Evolutionary conservation across 176 grass and related monocot species (phyloP), one percentile per base, ranked within the genome.

Genomic region (Urochloa ruziziensis): DNA sequence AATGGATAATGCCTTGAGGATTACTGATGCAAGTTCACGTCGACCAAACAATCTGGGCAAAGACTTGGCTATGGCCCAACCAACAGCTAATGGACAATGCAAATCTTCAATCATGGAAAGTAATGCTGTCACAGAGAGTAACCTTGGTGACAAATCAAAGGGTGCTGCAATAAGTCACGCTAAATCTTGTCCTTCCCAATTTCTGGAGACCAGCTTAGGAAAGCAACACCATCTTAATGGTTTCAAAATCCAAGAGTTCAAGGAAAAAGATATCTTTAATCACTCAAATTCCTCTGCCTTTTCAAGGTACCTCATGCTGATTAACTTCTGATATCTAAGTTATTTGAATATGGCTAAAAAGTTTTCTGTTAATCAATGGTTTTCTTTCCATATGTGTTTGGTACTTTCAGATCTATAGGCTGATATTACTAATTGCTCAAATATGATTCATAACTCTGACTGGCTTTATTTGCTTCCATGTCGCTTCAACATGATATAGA

Each of bases 201-300:
- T 80, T 72, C 18, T 89, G 34, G 83, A 86, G 60, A 65, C 71
- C 61, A 75, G 53, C 53, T 29, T 83, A 56, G 90, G 34, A 82
- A 84, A 83, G 70, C 72, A 79, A 79, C 82, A 73, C 0, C 23
- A 15, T 40, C 68, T 62, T 36, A 83, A 86, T 80, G 90, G 78
- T 70, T 86, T 56, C 76, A 23, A 81, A 37, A 86, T 83, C 53
- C 61, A 80, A 32, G 84, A 83, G 29, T 62, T 86, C 35, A 94
- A 62, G 80, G 74, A 87, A 80, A 92, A 92, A 44, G 90, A 96
- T 85, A 82, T 89, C 37, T 86, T 94, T 43, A 99, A 91, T 84
- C 93, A 99, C 86, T 99, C 96, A 9, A 86, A 92, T 85, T 92
- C 80, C 53, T 99, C 97, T 82, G 91, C 89, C 57, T 96, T 99